Base-by-base conservation (phyloP, 441 rosid genomes). In the Eutrema salsugineum region DNA sequence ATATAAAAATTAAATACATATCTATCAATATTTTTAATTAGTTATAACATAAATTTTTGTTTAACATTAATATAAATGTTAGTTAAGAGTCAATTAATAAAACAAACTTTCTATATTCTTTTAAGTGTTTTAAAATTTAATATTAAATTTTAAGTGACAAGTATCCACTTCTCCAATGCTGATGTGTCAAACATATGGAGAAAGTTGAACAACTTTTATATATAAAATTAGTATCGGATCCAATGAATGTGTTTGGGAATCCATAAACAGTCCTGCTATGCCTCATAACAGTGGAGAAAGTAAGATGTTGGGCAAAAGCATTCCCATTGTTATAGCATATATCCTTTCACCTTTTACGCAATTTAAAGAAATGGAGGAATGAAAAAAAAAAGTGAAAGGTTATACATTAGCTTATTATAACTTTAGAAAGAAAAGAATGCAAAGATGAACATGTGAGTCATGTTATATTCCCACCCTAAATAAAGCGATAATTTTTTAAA, bases 181-280 rank as follows among this genome's bases (percentile, higher is more conserved):
- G n/a, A n/a, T n/a, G n/a, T n/a, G n/a, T n/a, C n/a, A n/a, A n/a
- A n/a, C n/a, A n/a, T n/a, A n/a, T n/a, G n/a, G n/a, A n/a, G n/a
- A n/a, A n/a, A n/a, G n/a, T n/a, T n/a, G n/a, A n/a, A n/a, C n/a
- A n/a, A n/a, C n/a, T n/a, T n/a, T n/a, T n/a, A n/a, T n/a, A n/a
- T n/a, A n/a, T n/a, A n/a, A n/a, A n/a, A 24, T 24, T 24, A 24
- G 27, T 24, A 24, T 51, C 73, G 75, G 75, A 63, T 71, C 72
- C 81, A 77, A 63, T 63, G 61, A 77, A 44, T 53, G 61, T 58
- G 71, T 54, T 79, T 71, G 81, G 83, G 82, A 83, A 81, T 83
- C 83, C 57, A 19, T 53, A 40, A 40, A 46, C 77, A 62, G 30
- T 72, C 57, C 39, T 75, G 71, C 58, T 80, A 79, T 66, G 67